Evolutionary conservation across 768 basidiomycete species (phyloP).

Genomic region (Lanmaoa rubissima): DNA sequence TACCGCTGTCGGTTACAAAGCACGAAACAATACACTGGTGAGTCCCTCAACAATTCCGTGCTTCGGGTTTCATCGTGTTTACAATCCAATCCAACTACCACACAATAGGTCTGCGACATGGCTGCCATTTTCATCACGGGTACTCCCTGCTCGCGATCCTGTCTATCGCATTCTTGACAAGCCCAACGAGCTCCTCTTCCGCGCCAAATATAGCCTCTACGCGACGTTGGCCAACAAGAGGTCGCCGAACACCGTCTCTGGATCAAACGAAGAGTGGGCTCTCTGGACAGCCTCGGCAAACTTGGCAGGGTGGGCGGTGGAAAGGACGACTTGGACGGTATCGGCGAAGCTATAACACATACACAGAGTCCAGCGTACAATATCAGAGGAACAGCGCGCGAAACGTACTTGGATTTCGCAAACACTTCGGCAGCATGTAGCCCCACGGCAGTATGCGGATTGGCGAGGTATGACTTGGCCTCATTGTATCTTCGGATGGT

Average conservation of each 20-base stretch:
- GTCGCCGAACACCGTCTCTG: conserved; percentile 64
- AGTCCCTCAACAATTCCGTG: too few relatives aligned
- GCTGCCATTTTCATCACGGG: neutral
- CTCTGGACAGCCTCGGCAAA: conserved; percentile 91
- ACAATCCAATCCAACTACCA: neutral
- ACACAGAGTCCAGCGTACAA: neutral
- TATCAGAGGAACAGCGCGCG: neutral
- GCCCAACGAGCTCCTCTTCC: conserved; percentile 56
- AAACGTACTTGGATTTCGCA: conserved; percentile 53
- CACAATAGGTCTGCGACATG: neutral
- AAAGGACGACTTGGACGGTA: conserved; percentile 73
- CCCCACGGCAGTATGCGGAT: conserved; percentile 97
- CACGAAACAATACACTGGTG: too few relatives aligned
- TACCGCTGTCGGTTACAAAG: too few relatives aligned
- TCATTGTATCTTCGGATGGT: conserved; percentile 71
- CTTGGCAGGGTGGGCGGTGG: conserved; percentile 97
- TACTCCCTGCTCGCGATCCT: conserved; percentile 16
- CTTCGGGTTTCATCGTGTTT: neutral
- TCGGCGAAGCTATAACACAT: conserved; percentile 40
- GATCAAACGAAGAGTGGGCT: conserved; percentile 43
- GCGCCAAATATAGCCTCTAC: conserved; percentile 75
- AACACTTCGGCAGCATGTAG: conserved; percentile 70
- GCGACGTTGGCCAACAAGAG: conserved; percentile 69
- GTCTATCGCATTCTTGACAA: conserved; percentile 67
- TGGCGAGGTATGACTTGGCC: conserved; percentile 37